phyloP scores from a whole-genome alignment of 2,329 filamentous ascomycete genomes.

The Colletotrichum cereale region DNA sequence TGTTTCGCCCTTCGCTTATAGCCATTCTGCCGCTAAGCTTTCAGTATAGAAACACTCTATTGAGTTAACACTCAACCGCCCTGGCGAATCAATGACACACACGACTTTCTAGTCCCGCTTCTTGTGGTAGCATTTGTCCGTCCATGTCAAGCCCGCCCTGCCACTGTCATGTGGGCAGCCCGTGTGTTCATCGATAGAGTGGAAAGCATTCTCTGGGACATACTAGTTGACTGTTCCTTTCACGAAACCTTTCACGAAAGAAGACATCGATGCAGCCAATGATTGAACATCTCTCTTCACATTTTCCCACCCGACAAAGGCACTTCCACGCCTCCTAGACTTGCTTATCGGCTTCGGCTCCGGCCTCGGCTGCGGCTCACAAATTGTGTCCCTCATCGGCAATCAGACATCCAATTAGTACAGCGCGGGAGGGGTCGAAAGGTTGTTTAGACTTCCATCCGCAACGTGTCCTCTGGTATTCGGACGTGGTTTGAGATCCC shows the following conservation, averaged over 20 bases:
- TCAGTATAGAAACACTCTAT: not conserved
- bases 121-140: not conserved
- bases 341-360: not conserved
- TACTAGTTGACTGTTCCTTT: not conserved
- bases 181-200: not conserved
- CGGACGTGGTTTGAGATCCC: not conserved
- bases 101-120: not conserved
- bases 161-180: not conserved
- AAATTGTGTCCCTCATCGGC: not conserved
- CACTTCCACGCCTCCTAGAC: not conserved
- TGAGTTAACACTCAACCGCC: not conserved
- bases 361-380: constrained; percentile 5
- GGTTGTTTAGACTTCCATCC: not conserved
- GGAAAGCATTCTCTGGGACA: not conserved
- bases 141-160: not conserved
- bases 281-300: too few relatives aligned
- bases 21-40: not conserved
- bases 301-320: not conserved
- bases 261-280: not conserved
- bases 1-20: not conserved
- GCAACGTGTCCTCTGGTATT: not conserved
- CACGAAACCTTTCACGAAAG: too few relatives aligned
- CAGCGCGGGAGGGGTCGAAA: not conserved
- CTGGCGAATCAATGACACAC: not conserved
- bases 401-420: not conserved